phyloP scores from a whole-genome alignment of 2,329 filamentous ascomycete genomes.

The Curvularia sp. region DNA sequence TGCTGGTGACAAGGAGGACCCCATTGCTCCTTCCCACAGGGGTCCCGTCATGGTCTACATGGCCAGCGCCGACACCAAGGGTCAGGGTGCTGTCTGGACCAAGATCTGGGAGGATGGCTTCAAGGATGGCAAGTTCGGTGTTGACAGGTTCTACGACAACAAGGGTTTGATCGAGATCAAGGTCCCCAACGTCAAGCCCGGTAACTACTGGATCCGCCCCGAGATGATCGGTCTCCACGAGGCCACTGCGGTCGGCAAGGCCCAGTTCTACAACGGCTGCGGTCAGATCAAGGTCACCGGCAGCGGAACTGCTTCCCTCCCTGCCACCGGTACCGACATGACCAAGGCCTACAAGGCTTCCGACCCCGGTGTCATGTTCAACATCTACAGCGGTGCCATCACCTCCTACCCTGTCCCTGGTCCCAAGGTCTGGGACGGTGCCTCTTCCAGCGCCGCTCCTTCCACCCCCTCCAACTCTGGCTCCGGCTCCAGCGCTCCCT shows the following conservation, averaged over 20 bases:
- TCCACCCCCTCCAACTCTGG: constrained; percentile 11
- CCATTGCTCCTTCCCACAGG: constrained; percentile 61
- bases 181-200: constrained; percentile 48
- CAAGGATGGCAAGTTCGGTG: constrained; percentile 46
- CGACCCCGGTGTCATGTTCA: constrained; percentile 51
- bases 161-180: constrained; percentile 51
- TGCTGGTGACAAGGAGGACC: constrained; percentile 55
- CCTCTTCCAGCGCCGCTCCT: constrained; percentile 23
- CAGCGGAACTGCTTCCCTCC: constrained; percentile 36
- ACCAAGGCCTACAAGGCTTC: constrained; percentile 52
- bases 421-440: constrained; percentile 46
- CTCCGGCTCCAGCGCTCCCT: constrained; percentile 9
- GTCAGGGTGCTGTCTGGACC: constrained; percentile 59
- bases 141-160: constrained; percentile 50
- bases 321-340: constrained; percentile 53
- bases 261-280: constrained; percentile 56
- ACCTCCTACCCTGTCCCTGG: constrained; percentile 52
- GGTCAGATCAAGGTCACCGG: constrained; percentile 51
- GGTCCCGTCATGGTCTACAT: constrained; percentile 63
- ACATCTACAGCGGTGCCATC: constrained; percentile 46
- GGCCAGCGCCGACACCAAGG: constrained; percentile 52
- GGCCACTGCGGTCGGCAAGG: constrained; percentile 41
- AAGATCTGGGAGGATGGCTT: constrained; percentile 53
- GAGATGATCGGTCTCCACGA: constrained; percentile 56
- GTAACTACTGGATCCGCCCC: constrained; percentile 52